Conservation (phyloP, 352 stramenopile genomes). For the Achlya hypogyna region DNA sequence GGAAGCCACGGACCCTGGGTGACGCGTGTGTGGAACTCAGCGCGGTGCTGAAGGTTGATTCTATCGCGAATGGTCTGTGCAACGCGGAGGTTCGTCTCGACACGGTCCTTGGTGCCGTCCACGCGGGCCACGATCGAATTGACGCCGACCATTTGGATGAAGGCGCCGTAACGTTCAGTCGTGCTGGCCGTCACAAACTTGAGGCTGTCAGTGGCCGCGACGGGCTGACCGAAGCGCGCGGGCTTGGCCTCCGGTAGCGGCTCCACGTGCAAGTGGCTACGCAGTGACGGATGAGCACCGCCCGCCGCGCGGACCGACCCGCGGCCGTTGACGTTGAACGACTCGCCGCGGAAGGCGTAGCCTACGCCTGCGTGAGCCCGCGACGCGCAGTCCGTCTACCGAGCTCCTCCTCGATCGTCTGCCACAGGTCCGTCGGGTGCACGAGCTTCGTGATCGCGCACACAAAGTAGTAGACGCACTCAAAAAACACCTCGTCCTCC, state of each 20-base stretch:
- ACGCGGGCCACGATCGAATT: constrained; percentile 58
- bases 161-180: constrained; percentile 43
- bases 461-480: constrained; percentile 73
- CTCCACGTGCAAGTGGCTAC: not conserved
- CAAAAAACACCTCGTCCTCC: constrained; percentile 73
- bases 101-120: constrained; percentile 50
- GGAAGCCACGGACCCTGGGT: constrained; percentile 20
- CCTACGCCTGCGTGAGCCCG: not conserved
- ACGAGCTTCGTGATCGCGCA: constrained; percentile 61
- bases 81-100: constrained; percentile 49
- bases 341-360: constrained; percentile 62
- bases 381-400: not conserved
- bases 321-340: constrained; percentile 59
- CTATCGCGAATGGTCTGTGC: constrained; percentile 55
- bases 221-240: constrained; percentile 5
- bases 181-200: constrained; percentile 13
- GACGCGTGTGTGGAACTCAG: constrained; percentile 35
- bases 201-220: not conserved
- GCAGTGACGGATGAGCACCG: not conserved
- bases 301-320: constrained; percentile 23
- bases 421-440: constrained; percentile 45
- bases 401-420: constrained; percentile 52
- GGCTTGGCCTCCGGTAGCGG: not conserved
- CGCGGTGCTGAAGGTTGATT: constrained; percentile 32
- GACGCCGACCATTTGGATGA: constrained; percentile 47